These are phyloP conservation scores for Solanum bulbocastanum DNA, from an alignment of 257 asterid genomes.

Conservation along the genomic window DNA sequence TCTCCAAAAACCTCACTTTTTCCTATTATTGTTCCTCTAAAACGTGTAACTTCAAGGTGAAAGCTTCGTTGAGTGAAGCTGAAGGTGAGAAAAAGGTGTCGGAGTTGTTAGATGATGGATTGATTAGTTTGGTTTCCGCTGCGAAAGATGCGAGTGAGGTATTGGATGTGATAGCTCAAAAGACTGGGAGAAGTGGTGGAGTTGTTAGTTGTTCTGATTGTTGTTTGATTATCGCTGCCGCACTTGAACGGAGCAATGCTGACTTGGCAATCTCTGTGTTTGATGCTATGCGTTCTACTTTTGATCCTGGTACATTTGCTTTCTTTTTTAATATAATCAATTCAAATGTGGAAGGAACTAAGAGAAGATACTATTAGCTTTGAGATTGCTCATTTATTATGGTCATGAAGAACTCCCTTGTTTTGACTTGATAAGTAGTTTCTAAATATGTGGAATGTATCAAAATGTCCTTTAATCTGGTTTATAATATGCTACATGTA, in stretches of 20 bases:
- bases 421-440: background rate
- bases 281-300: conserved; percentile 77
- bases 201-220: conserved; percentile 42
- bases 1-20: background rate
- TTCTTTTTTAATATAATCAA: background rate
- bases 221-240: conserved; percentile 55
- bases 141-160: conserved; percentile 53
- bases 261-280: conserved; percentile 82
- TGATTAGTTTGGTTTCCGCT: conserved; percentile 36
- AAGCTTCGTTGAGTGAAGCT: conserved; percentile 14
- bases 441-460: background rate
- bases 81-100: conserved; percentile 6
- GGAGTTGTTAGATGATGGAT: conserved; percentile 40
- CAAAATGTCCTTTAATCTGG: background rate
- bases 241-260: conserved; percentile 77
- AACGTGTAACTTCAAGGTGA: conserved; percentile 4
- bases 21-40: conserved; percentile 2
- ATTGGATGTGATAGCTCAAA: conserved; percentile 33
- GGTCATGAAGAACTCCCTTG: background rate
- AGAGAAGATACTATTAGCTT: background rate
- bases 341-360: background rate
- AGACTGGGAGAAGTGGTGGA: conserved; percentile 33
- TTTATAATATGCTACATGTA: background rate
- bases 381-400: background rate
- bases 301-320: conserved; percentile 39